These are phyloP conservation scores for Sphaerostilbella broomeana DNA, from an alignment of 2,329 filamentous ascomycete genomes.

Conservation along the genomic window DNA sequence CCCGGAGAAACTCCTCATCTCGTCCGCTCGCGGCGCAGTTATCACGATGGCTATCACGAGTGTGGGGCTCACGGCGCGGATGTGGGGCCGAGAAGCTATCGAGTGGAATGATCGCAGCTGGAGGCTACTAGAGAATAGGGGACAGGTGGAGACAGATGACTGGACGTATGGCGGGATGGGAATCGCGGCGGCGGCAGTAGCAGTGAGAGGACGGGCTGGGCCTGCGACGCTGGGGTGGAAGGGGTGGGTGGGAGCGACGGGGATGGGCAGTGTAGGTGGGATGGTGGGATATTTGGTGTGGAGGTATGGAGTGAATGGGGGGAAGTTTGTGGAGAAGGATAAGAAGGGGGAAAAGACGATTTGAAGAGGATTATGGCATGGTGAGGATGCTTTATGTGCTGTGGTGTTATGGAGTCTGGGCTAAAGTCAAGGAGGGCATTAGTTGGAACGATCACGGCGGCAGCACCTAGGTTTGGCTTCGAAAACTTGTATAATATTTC, in stretches of 20 bases:
- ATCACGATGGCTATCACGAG: slow-evolving; percentile 38
- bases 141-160: slow-evolving; percentile 52
- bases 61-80: slow-evolving; percentile 39
- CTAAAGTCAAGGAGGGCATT: too few species aligned
- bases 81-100: slow-evolving; percentile 51
- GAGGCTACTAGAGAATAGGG: slow-evolving; percentile 51
- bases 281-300: slow-evolving; percentile 43
- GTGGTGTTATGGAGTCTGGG: too few species aligned
- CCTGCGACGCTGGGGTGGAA: slow-evolving; percentile 28
- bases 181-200: slow-evolving; percentile 28
- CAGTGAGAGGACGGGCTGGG: slow-evolving; percentile 21
- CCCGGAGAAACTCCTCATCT: slow-evolving; percentile 35
- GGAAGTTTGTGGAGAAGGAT: slow-evolving; percentile 30
- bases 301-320: slow-evolving; percentile 42
- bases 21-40: slow-evolving; percentile 39
- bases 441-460: too few species aligned
- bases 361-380: slow-evolving; percentile 1
- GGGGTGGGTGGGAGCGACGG: slow-evolving; percentile 37
- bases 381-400: background rate
- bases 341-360: slow-evolving; percentile 14
- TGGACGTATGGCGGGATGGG: slow-evolving; percentile 43
- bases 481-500: too few species aligned
- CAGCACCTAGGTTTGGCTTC: too few species aligned
- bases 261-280: slow-evolving; percentile 43
- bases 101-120: slow-evolving; percentile 61